Base-by-base conservation (phyloP, 495 filamentous ascomycete species). In the Glonium stellatum region DNA sequence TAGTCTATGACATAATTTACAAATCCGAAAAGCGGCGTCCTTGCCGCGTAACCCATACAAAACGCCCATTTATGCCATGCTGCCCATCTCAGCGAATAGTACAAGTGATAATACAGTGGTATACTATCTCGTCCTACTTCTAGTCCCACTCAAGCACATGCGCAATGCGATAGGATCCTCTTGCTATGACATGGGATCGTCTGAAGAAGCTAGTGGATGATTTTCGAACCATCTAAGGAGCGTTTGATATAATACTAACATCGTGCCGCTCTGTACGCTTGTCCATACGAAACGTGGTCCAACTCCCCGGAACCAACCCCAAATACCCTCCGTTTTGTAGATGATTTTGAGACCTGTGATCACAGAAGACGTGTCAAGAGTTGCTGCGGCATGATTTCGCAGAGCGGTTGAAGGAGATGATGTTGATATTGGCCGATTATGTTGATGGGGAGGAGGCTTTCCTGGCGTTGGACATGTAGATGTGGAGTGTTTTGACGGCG, bases 251-350 rank as follows among this genome's bases (percentile, higher is more conserved):
- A 96, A 76, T 57, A 98, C 90, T 66, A 98, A 75, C 93, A 98
- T 98, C 52, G 91, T 96, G 23, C 92, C 88, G 68, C 88, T 93
- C 75, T 98, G 93, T 51, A 97, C 88, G 70, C 90, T 95, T 50
- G 93, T 97, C 93, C 93, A 98, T n/a, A 97, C 90, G 57, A 84
- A 84, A 35, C 93, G 83, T 9, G 93, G 93, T 5, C 90, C 93
- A 36, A 98, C 93, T 12, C 93, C 93, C 37, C 95, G 83, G 72
- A 98, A 98, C 84, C 92, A 95, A 11, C 93, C 95, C 0, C 76
- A 82, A 39, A 97, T 57, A 0, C 93, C 93, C 71, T 98, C 93
- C 1, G 86, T 87, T 60, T 80, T 82, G 74, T 97, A 98, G 48
- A 98, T 91, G 35, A 93, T 78, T 66, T 78, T 86, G 53, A 98